Percentiles rank a stretch among this genome's conserved stretches.
Evolutionary conservation across 257 asterid genomes (phyloP).

Genomic region (Solanum sitiens): DNA sequence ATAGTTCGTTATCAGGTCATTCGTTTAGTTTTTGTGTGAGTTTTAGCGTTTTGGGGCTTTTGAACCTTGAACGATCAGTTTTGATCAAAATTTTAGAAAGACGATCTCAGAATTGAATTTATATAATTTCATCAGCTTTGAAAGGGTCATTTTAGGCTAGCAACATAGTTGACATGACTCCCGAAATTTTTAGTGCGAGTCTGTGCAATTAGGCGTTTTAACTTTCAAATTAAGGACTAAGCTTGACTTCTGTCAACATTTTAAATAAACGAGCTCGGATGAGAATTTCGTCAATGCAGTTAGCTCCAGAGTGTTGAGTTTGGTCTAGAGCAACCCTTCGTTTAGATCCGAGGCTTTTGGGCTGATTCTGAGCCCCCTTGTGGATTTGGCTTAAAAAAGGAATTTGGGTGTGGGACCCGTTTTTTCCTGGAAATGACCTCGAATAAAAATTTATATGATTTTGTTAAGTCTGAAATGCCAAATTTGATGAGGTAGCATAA

Average conservation of each 20-base stretch:
- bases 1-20: neutral
- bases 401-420: neutral
- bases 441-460: too few relatives aligned
- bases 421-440: neutral
- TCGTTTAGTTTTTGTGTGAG: neutral
- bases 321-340: neutral
- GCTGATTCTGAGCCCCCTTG: neutral
- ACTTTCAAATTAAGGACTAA: too few relatives aligned
- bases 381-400: neutral
- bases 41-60: neutral
- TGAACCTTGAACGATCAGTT: neutral
- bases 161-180: neutral
- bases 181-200: too few relatives aligned
- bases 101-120: neutral
- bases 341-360: neutral
- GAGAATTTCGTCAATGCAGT: fast-evolving
- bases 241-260: neutral
- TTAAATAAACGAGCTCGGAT: neutral
- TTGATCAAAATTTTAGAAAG: neutral
- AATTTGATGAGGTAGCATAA: neutral
- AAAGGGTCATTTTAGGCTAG: neutral
- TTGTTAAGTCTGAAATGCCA: neutral
- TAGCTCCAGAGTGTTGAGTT: neutral
- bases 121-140: neutral
- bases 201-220: too few relatives aligned